Evolutionary conservation across 176 grass and related monocot species (phyloP).

Genomic region (Pontederia crassipes): DNA sequence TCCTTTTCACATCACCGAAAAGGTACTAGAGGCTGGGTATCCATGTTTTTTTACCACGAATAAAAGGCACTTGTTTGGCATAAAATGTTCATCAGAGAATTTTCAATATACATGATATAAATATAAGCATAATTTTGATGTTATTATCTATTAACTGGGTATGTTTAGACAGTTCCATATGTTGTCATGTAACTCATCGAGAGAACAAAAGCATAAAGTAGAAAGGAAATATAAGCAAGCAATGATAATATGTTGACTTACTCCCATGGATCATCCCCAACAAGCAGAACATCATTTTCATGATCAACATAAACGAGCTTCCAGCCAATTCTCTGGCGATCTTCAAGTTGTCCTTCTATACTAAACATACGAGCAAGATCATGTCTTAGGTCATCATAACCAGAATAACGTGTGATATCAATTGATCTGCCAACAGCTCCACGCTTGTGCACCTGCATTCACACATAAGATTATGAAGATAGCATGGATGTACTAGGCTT

Average conservation of each 20-base stretch:
- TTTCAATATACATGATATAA: no score
- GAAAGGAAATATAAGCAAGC: background rate
- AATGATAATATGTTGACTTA: conserved; percentile 30
- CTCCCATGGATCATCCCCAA: conserved; percentile 98
- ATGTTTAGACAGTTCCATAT: no score
- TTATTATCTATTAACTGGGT: no score
- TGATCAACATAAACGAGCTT: conserved; percentile 94
- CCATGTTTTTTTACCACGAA: no score
- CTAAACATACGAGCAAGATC: conserved; percentile 96
- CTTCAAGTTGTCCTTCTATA: conserved; percentile 95
- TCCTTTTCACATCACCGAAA: no score
- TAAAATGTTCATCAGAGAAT: no score
- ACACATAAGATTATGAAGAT: background rate
- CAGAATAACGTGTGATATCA: conserved; percentile 65
- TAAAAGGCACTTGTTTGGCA: no score
- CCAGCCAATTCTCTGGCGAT: conserved; percentile 73
- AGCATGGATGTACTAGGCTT: background rate
- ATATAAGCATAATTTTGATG: no score
- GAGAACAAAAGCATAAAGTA: background rate
- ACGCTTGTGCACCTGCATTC: conserved; percentile 73
- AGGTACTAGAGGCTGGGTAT: no score
- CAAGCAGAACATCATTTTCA: conserved; percentile 75
- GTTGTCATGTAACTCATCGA: background rate
- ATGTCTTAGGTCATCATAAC: conserved; percentile 73
- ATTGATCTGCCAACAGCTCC: conserved; percentile 93